These are phyloP conservation scores for Fusarium brachygibbosum DNA, from an alignment of 2,329 filamentous ascomycete species.

Conservation along the genomic window DNA sequence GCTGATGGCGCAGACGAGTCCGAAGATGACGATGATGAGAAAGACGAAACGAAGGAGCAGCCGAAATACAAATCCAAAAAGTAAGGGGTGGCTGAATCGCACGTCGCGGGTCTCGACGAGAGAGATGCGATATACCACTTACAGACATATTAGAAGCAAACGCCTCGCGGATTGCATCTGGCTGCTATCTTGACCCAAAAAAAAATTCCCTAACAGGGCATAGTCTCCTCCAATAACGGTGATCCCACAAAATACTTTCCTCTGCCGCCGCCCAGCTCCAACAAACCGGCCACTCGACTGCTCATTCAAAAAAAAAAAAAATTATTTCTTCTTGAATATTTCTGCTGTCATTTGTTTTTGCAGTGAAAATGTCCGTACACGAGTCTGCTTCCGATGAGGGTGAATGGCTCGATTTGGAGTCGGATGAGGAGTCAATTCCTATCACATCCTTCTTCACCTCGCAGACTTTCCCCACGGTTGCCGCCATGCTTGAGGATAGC, in stretches of 20 bases:
- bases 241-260: constrained; percentile 50
- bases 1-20: constrained; percentile 37
- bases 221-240: constrained; percentile 55
- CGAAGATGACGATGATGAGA: constrained; percentile 23
- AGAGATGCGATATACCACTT: constrained; percentile 46
- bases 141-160: constrained; percentile 48
- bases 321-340: constrained; percentile 55
- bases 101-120: not conserved
- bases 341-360: constrained; percentile 53
- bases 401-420: constrained; percentile 69
- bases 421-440: constrained; percentile 72
- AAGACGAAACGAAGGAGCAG: constrained; percentile 14
- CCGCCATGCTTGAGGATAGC: constrained; percentile 77
- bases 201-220: constrained; percentile 48
- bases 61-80: constrained; percentile 10
- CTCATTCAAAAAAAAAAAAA: not conserved
- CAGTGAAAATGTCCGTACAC: constrained; percentile 48
- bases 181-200: constrained; percentile 36
- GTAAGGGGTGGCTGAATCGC: constrained; percentile 1
- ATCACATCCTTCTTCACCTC: constrained; percentile 78
- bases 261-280: constrained; percentile 17
- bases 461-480: constrained; percentile 72
- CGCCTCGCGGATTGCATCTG: constrained; percentile 50
- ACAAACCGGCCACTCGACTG: constrained; percentile 17
- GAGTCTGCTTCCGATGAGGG: constrained; percentile 58